These are phyloP conservation scores for Scytalidium sp. DNA, from an alignment of 2,329 filamentous ascomycete species.

Conservation along the genomic window DNA sequence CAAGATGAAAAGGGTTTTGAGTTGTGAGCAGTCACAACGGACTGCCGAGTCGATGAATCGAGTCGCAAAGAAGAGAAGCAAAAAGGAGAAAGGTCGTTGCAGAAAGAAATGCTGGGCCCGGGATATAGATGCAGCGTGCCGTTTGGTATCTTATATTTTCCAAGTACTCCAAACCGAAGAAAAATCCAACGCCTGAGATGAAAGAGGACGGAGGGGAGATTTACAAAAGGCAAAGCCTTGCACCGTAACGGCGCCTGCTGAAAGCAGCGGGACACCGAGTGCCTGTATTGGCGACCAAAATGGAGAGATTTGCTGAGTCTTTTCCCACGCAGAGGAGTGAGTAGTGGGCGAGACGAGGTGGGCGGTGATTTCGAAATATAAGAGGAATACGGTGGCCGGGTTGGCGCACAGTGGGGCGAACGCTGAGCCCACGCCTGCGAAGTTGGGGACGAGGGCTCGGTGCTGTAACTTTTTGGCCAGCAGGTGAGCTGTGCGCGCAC, in stretches of 20 bases:
- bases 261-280: slow-evolving; percentile 27
- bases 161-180: slow-evolving; percentile 22
- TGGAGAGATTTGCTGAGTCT: slow-evolving; percentile 17
- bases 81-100: slow-evolving; percentile 9
- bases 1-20: slow-evolving; percentile 19
- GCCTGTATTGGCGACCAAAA: slow-evolving; percentile 28
- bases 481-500: too few relatives aligned
- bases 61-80: slow-evolving; percentile 22
- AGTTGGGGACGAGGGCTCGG: neutral
- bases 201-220: slow-evolving; percentile 17
- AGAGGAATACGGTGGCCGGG: slow-evolving; percentile 20
- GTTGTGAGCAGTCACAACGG: slow-evolving; percentile 23
- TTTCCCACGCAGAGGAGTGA: slow-evolving; percentile 14
- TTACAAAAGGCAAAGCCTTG: slow-evolving; percentile 26
- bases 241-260: slow-evolving; percentile 31
- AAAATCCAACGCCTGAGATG: slow-evolving; percentile 28
- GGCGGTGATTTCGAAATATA: slow-evolving; percentile 20
- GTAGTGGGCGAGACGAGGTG: slow-evolving; percentile 17
- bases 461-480: too few relatives aligned
- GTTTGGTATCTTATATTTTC: slow-evolving; percentile 1
- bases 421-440: slow-evolving; percentile 5
- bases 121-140: slow-evolving; percentile 18
- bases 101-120: slow-evolving; percentile 16
- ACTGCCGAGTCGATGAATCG: slow-evolving; percentile 31
- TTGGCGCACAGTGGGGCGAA: slow-evolving; percentile 4